A percentile compares a stretch with the other conserved stretches of the same genome.
These are phyloP conservation scores for Hypoxylon sp. DNA, from an alignment of 2,329 filamentous ascomycete genomes.

Conservation along the genomic window DNA sequence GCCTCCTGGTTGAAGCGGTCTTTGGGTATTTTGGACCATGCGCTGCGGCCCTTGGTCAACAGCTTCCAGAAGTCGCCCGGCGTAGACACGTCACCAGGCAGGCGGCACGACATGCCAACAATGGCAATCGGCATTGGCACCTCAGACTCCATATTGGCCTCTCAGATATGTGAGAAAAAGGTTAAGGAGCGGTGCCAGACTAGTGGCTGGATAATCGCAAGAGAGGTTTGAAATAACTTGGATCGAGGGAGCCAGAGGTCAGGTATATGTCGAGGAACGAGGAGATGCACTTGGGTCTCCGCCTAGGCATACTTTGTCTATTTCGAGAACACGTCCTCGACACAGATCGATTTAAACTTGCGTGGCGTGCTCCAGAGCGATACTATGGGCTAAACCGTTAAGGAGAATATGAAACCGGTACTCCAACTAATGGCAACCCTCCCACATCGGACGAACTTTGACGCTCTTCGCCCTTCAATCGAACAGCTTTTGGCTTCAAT, in stretches of 20 bases:
- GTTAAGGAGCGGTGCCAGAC: slow-evolving; percentile 19
- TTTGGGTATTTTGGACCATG: slow-evolving; percentile 72
- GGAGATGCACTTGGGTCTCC: not conserved
- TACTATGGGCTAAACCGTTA: not conserved
- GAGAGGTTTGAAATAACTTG: slow-evolving; percentile 1
- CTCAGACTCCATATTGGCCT: slow-evolving; percentile 39
- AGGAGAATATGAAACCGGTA: slow-evolving; percentile 27
- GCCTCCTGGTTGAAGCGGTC: slow-evolving; percentile 76
- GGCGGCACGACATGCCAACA: slow-evolving; percentile 75
- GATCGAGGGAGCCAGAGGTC: slow-evolving; percentile 11
- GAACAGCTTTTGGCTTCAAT: slow-evolving; percentile 29
- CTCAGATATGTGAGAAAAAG: slow-evolving; percentile 2
- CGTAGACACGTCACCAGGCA: slow-evolving; percentile 69
- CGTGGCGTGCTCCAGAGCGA: slow-evolving; percentile 6
- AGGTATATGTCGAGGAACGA: slow-evolving; percentile 25
- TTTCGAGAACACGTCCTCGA: slow-evolving; percentile 9
- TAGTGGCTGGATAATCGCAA: slow-evolving; percentile 13
- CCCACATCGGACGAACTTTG: slow-evolving; percentile 17
- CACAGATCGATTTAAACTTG: slow-evolving; percentile 25
- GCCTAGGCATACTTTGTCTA: not conserved
- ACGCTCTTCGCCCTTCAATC: slow-evolving; percentile 18
- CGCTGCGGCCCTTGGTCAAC: slow-evolving; percentile 74
- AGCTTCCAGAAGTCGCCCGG: slow-evolving; percentile 76
- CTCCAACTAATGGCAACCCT: slow-evolving; percentile 16
- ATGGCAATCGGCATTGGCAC: slow-evolving; percentile 66